Evolutionary conservation across 2,329 filamentous ascomycete genomes (phyloP).

Genomic region (Pseudofabraea citricarpa): DNA sequence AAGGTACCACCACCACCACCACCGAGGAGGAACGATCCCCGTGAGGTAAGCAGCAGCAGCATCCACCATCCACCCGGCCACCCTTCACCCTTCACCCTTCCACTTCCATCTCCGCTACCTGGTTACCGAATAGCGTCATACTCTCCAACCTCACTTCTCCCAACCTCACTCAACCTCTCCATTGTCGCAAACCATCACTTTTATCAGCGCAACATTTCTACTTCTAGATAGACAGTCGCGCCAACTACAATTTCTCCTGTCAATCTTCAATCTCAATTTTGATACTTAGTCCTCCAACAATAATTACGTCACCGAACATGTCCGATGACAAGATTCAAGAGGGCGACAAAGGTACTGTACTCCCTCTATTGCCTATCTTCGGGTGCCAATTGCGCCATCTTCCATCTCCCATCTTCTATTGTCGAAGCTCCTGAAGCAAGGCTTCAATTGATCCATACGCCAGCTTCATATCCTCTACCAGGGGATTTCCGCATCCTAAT

Average conservation of each 20-base stretch:
- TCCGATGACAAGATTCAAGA: slow-evolving; percentile 41
- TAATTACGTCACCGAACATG: slow-evolving; percentile 27
- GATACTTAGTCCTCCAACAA: background rate
- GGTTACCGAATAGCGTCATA: slow-evolving; percentile 12
- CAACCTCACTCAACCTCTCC: slow-evolving; percentile 1
- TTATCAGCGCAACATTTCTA: slow-evolving; percentile 8
- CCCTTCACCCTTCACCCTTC: too few species aligned
- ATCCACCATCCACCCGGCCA: too few species aligned
- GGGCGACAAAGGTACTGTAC: slow-evolving; percentile 40
- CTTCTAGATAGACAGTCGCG: slow-evolving; percentile 12
- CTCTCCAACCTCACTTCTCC: slow-evolving; percentile 8
- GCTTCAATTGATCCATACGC: too few species aligned
- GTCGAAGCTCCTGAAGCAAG: too few species aligned
- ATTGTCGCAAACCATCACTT: slow-evolving; percentile 22
- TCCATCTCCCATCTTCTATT: too few species aligned
- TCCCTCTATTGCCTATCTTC: background rate
- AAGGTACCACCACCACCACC: background rate
- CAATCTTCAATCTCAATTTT: background rate
- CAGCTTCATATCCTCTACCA: too few species aligned
- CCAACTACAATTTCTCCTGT: background rate
- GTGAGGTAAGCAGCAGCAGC: slow-evolving; percentile 3
- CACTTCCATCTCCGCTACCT: too few species aligned
- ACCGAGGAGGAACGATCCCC: background rate
- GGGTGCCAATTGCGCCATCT: background rate
- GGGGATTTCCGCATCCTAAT: too few species aligned